phyloP scores from a whole-genome alignment of 768 basidiomycete genomes.

The Ephemerocybe angulata region DNA sequence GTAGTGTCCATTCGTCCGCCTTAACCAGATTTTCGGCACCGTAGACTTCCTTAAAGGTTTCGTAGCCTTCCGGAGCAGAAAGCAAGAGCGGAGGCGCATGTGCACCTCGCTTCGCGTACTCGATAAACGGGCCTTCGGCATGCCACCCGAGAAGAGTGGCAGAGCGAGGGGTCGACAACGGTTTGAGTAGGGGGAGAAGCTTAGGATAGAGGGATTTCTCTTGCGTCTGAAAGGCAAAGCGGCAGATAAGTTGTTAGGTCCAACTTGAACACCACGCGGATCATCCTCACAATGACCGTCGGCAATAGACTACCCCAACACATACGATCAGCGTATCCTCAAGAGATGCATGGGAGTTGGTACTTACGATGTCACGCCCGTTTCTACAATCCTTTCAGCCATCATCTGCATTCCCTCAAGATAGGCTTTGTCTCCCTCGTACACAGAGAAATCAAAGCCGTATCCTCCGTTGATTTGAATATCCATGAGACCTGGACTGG shows the following conservation, averaged over 20 bases:
- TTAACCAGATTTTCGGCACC: conserved; percentile 60
- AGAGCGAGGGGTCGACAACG: conserved; percentile 57
- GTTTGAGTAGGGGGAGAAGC: conserved; percentile 62
- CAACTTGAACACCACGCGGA: background rate
- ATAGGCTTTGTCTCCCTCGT: conserved; percentile 68
- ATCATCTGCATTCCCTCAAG: conserved; percentile 62
- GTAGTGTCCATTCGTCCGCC: conserved; percentile 66
- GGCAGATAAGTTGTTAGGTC: conserved; percentile 1
- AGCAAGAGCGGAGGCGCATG: conserved; percentile 68
- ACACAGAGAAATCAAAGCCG: conserved; percentile 84
- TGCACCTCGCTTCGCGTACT: conserved; percentile 77
- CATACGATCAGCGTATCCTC: conserved; percentile 5
- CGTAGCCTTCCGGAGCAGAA: conserved; percentile 57
- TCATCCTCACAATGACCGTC: conserved; percentile 61
- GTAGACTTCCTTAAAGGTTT: conserved; percentile 72
- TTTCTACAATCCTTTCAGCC: conserved; percentile 76
- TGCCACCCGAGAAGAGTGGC: conserved; percentile 87
- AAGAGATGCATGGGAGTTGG: background rate
- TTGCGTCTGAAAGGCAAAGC: conserved; percentile 64
- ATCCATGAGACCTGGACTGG: conserved; percentile 81
- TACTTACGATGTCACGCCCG: conserved; percentile 82
- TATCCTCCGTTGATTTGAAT: conserved; percentile 90
- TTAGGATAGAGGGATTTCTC: conserved; percentile 72
- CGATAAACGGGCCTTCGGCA: conserved; percentile 86
- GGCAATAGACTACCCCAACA: conserved; percentile 46